Evolutionary conservation across 129 eudicot genomes (phyloP).

Genomic region (Heracleum sosnowskyi): DNA sequence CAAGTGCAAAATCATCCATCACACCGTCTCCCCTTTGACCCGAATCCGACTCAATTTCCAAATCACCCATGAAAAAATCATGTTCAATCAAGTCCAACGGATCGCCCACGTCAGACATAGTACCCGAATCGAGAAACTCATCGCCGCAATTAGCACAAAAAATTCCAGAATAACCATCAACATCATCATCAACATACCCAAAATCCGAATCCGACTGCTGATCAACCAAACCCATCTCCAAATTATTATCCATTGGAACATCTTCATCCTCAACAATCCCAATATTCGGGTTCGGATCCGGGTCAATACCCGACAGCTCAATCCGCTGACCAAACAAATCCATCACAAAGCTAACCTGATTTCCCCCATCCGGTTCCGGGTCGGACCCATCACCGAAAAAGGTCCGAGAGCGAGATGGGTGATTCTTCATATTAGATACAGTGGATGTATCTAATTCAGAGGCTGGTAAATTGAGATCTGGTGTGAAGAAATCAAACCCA

Average conservation of each 20-base stretch:
- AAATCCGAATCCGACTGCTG: slow-evolving; percentile 21
- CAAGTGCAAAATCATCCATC: slow-evolving; percentile 11
- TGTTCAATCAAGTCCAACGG: slow-evolving; percentile 11
- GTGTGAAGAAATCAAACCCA: slow-evolving; percentile 16
- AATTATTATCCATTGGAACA: too few species aligned
- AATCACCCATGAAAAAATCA: slow-evolving; percentile 24
- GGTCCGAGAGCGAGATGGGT: slow-evolving; percentile 8
- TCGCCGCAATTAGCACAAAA: slow-evolving; percentile 26
- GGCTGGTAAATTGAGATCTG: slow-evolving; percentile 23
- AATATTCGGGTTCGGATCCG: slow-evolving; percentile 7
- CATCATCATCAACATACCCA: slow-evolving; percentile 14
- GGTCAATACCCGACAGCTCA: slow-evolving; percentile 24
- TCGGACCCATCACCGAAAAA: neutral
- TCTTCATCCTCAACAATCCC: slow-evolving; percentile 26
- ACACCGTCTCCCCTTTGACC: slow-evolving; percentile 9
- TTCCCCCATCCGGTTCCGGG: slow-evolving; percentile 17
- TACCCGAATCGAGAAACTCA: slow-evolving; percentile 19
- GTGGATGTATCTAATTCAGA: slow-evolving; percentile 2
- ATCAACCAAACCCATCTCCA: slow-evolving; percentile 8
- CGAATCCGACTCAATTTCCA: slow-evolving; percentile 27
- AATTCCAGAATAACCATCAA: slow-evolving; percentile 20
- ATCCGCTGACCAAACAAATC: slow-evolving; percentile 42
- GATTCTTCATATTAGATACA: neutral
- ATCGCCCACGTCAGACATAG: slow-evolving; percentile 18
- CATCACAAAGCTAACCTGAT: slow-evolving; percentile 33